These are phyloP conservation scores for Pichia sorboxylosa DNA, from an alignment of 1,139 yeast species.

Conservation along the genomic window DNA sequence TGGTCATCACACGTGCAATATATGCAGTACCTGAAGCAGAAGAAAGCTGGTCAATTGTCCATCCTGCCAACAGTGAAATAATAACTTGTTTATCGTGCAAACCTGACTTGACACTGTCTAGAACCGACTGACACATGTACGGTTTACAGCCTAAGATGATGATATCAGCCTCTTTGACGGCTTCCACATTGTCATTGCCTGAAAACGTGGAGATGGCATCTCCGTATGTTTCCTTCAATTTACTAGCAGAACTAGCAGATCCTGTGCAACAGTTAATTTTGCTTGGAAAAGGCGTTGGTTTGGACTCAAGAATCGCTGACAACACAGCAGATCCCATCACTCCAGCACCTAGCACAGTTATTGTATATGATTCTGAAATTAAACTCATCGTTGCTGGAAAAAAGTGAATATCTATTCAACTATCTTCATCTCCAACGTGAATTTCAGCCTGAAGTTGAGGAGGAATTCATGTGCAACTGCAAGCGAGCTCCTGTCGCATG, in stretches of 20 bases:
- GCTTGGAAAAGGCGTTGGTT: conserved; percentile 49
- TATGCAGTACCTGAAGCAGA: conserved; percentile 38
- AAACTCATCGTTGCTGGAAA: too few species aligned
- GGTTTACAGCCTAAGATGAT: conserved; percentile 84
- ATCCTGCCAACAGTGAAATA: conserved; percentile 85
- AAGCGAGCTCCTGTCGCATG: too few species aligned
- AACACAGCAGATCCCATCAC: conserved; percentile 96
- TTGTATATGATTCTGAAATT: conserved; percentile 15
- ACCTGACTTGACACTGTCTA: conserved; percentile 27
- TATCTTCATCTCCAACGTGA: too few species aligned
- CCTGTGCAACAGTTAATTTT: conserved; percentile 70
- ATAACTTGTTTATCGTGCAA: conserved; percentile 39
- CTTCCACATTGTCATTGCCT: conserved; percentile 42
- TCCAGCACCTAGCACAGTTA: conserved; percentile 85
- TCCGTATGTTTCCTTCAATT: conserved; percentile 33
- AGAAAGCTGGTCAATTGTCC: conserved; percentile 62
- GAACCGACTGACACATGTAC: conserved; percentile 53
- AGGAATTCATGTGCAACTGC: too few species aligned
- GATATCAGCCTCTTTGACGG: conserved; percentile 55
- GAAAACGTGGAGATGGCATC: conserved; percentile 40
- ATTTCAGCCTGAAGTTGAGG: too few species aligned
- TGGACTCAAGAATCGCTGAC: conserved; percentile 52
- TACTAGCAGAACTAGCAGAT: conserved; percentile 37
- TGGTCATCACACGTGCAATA: conserved; percentile 93
- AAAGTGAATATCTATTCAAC: too few species aligned